Base-by-base conservation (phyloP, 306 rosid species). In the Geum urbanum region DNA sequence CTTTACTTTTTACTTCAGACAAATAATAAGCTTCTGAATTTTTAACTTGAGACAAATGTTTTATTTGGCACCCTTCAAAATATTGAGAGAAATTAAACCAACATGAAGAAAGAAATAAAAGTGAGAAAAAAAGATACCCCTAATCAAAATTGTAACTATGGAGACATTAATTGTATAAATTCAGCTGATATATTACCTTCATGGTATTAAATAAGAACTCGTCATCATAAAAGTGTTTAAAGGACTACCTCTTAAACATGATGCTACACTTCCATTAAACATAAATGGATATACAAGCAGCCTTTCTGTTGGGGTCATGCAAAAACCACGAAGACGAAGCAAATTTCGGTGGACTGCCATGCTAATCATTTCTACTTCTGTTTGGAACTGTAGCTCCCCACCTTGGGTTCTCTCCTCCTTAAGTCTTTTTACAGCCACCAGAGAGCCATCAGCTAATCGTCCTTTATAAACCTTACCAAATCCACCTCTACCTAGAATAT, bases 271-370 rank as follows among this genome's bases (percentile, higher is more conserved):
- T 72, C 99, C 99, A 35, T 94, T 88, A 66, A 48, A 85, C 99
- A 94, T 94, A 72, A 0, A 94, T 41, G 98, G 98, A 82, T 94
- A 94, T 70, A 94, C 96, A 72, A 94, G 95, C 84, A 94, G 56
- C 78, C 96, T 91, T 73, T 94, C 98, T 19, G 98, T 94, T 70
- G 97, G 94, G 61, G 98, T 94, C 98, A 90, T 88, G 81, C 98
- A 94, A 81, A 94, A 94, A 12, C 97, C 96, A 71, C 85, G 89
- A 5, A 90, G 87, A 45, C 97, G 94, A 72, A 94, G 97, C 69
- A 94, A 80, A 84, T 94, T 90, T 56, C 97, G 96, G 80, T 94
- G 98, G 77, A 90, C 97, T 46, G 98, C 97, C 96, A 90, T 85
- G 83, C 96, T 88, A 72, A 90, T 94, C 97, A 94, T 90, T 85